These are phyloP conservation scores for Lasiodiplodia gonubiensis DNA, from an alignment of 2,329 filamentous ascomycete genomes.

Conservation along the genomic window DNA sequence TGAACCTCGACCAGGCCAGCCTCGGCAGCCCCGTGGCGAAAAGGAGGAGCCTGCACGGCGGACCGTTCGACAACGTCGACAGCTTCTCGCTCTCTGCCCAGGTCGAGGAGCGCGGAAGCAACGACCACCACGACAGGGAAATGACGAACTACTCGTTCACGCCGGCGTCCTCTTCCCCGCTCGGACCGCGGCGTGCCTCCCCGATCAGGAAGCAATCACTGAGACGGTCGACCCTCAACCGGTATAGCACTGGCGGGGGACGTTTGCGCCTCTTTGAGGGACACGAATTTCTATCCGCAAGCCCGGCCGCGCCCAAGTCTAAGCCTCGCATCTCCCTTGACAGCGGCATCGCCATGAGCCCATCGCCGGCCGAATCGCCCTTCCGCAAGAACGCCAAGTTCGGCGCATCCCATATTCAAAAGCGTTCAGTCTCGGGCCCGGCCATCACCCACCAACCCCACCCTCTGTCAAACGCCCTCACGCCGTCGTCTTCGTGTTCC, in stretches of 20 bases:
- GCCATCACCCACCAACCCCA: constrained; percentile 59
- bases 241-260: constrained; percentile 60
- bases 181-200: constrained; percentile 38
- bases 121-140: constrained; percentile 37
- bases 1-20: constrained; percentile 81
- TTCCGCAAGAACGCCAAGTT: constrained; percentile 43
- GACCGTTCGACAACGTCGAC: constrained; percentile 65
- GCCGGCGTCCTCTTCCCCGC: constrained; percentile 40
- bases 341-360: constrained; percentile 70
- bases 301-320: constrained; percentile 59
- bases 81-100: constrained; percentile 59
- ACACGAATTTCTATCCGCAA: constrained; percentile 60
- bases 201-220: constrained; percentile 65
- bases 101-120: constrained; percentile 32
- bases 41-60: constrained; percentile 82
- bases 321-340: constrained; percentile 80
- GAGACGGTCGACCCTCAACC: constrained; percentile 83
- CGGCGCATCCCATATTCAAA: constrained; percentile 36
- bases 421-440: constrained; percentile 34
- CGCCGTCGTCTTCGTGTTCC: constrained; percentile 83
- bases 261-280: constrained; percentile 53
- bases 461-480: constrained; percentile 84
- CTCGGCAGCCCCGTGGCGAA: constrained; percentile 88
- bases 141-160: constrained; percentile 44
- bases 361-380: constrained; percentile 70